phyloP scores from a whole-genome alignment of 2,329 filamentous ascomycete species.

The Juglanconis oblonga region DNA sequence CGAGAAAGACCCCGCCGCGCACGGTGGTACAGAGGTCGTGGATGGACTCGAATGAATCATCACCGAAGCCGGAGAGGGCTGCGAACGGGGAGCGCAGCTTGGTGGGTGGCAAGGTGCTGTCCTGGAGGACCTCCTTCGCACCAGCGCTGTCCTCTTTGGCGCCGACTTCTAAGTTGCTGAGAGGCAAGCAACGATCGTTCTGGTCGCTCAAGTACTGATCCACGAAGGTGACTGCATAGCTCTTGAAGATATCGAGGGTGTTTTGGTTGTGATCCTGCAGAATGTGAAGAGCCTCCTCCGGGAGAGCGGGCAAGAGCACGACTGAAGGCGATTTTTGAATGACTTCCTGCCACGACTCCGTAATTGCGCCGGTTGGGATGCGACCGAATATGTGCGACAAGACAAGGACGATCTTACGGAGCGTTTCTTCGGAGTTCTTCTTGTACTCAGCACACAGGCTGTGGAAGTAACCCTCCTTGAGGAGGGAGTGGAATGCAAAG shows the following conservation, averaged over 20 bases:
- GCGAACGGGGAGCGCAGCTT: slow-evolving; percentile 65
- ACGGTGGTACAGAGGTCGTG: slow-evolving; percentile 65
- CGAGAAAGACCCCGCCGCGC: slow-evolving; percentile 69
- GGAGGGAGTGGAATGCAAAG: slow-evolving; percentile 73
- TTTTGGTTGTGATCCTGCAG: slow-evolving; percentile 62
- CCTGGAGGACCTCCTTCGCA: neutral
- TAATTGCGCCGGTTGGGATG: slow-evolving; percentile 42
- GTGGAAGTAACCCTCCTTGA: slow-evolving; percentile 68
- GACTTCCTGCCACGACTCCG: slow-evolving; percentile 42
- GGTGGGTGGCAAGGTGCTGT: slow-evolving; percentile 33
- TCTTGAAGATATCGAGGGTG: slow-evolving; percentile 63
- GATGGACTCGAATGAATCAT: slow-evolving; percentile 59
- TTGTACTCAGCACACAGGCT: slow-evolving; percentile 57
- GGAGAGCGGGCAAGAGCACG: slow-evolving; percentile 64
- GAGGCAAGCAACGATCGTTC: slow-evolving; percentile 55
- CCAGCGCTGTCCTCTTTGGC: slow-evolving; percentile 22
- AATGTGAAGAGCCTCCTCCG: slow-evolving; percentile 51
- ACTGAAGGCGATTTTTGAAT: slow-evolving; percentile 59
- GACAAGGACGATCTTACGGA: slow-evolving; percentile 64
- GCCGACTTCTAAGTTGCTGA: slow-evolving; percentile 50
- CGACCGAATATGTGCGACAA: slow-evolving; percentile 71
- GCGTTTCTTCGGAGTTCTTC: slow-evolving; percentile 43
- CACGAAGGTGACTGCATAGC: slow-evolving; percentile 68
- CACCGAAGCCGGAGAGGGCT: slow-evolving; percentile 66
- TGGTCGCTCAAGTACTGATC: slow-evolving; percentile 55